Base-by-base conservation (phyloP, 441 rosid species). In the Pelargonium citronellum region DNA sequence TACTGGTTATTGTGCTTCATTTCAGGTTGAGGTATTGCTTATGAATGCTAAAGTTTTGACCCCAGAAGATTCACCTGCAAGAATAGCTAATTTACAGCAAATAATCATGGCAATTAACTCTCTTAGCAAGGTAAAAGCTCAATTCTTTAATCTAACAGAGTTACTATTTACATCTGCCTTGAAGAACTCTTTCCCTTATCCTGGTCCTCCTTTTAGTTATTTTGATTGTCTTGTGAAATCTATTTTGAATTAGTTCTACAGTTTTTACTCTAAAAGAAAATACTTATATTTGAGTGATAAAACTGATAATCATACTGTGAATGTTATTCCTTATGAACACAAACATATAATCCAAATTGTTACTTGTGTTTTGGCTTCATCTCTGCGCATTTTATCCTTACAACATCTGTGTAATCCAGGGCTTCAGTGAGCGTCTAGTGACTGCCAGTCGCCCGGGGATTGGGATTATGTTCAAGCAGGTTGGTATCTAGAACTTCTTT, bases 391-490 rank as follows among this genome's bases (percentile, higher is more conserved):
- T 65, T 78, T 66, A 7, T 71, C 57, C 73, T 74, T 65, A 71
- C 70, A 66, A 71, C 72, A 55, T 75, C 74, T 8, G 30, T 79
- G 46, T 78, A 66, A 72, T 79, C 68, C 88, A 91, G 97, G 97
- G 97, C 62, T 91, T 91, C 79, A 91, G 85, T 37, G 97, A 87
- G 83, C 95, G 90, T 64, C 95, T 90, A 77, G 97, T 85, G 60
- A 91, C 89, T 27, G 80, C 83, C 17, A 89, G 94, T 75, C 95
- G 96, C 73, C 99, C 99, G 64, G 81, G 81, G 73, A 83, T 94
- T 67, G 97, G 97, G 69, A 83, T 81, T 75, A 91, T 94, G 97
- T 94, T 94, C 79, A 94, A 94, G 85, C 86, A 84, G 99, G 99
- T 93, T 71, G 69, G 85, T 79, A 68, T 53, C 67, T 34, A 24